A percentile compares a stretch with the other conserved stretches of the same genome.
phyloP scores from a whole-genome alignment of 208 protist species.

The Blastocrithidia nonstop region DNA sequence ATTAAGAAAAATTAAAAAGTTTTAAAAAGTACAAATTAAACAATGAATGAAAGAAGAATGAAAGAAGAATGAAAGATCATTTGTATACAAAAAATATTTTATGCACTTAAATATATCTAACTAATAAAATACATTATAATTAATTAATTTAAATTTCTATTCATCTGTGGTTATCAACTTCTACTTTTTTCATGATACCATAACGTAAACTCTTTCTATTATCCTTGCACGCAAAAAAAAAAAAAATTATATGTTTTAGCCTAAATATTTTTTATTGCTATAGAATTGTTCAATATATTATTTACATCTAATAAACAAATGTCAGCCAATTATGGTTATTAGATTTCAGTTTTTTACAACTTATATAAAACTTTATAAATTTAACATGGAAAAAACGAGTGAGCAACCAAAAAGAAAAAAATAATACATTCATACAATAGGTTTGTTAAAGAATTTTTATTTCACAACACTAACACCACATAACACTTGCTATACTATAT shows the following conservation, averaged over 20 bases:
- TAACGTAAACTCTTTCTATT: no score
- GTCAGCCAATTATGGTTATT: background rate
- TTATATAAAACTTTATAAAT: background rate
- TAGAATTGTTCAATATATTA: background rate
- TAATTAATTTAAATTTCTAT: no score
- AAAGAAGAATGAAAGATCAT: no score
- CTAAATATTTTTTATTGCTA: background rate
- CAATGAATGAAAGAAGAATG: no score
- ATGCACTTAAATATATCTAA: background rate
- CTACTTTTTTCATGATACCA: no score
- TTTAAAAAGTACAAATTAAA: no score
- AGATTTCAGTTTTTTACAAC: background rate
- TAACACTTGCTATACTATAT: background rate
- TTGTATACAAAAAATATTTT: background rate
- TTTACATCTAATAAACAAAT: background rate
- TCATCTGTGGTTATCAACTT: no score
- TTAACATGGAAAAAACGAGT: background rate
- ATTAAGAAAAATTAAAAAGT: background rate
- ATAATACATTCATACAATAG: background rate
- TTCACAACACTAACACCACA: background rate
- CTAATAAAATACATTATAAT: no score
- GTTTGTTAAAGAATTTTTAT: background rate
- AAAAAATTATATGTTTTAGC: background rate
- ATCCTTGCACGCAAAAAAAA: background rate
- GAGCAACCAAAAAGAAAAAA: background rate